Percentiles rank a stretch among this genome's conserved stretches.
Evolutionary conservation across 2,329 filamentous ascomycete genomes (phyloP).

Genomic region (Cladophialophora exuberans): DNA sequence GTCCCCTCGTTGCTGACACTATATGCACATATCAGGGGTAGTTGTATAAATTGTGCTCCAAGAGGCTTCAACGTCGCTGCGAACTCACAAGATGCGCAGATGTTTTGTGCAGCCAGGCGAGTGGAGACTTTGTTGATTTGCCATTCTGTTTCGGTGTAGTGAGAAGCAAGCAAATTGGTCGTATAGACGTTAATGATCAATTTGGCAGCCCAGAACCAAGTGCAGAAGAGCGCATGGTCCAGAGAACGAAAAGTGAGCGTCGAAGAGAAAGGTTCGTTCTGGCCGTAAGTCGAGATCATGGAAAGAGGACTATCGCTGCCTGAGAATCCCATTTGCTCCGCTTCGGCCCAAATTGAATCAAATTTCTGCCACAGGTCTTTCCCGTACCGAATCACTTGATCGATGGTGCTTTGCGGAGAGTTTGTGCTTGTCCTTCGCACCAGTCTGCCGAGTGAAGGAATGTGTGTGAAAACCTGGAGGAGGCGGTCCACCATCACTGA

Average conservation of each 20-base stretch:
- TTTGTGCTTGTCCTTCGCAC: background rate
- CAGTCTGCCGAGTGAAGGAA: background rate
- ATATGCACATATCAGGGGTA: slow-evolving; percentile 1
- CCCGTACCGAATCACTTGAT: background rate
- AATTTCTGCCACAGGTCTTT: background rate
- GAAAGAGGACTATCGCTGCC: no score
- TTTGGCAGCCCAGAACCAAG: background rate
- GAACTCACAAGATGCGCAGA: slow-evolving; percentile 2
- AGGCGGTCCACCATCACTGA: background rate
- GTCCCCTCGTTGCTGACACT: background rate
- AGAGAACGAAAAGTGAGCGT: background rate
- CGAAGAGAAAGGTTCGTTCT: background rate
- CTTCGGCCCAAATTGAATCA: background rate
- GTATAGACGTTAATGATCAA: background rate
- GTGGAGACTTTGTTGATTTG: background rate
- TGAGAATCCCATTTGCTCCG: no score
- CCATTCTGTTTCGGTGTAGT: no score
- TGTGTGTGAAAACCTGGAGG: background rate
- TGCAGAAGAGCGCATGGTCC: slow-evolving; percentile 1
- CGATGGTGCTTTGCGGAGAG: background rate
- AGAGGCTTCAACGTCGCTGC: background rate
- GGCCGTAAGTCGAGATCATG: no score
- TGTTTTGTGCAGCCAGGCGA: background rate
- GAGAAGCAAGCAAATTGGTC: background rate
- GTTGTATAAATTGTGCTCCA: slow-evolving; percentile 1